Conservation (phyloP, 2,329 filamentous ascomycete species). For the Colletotrichum noveboracense region DNA sequence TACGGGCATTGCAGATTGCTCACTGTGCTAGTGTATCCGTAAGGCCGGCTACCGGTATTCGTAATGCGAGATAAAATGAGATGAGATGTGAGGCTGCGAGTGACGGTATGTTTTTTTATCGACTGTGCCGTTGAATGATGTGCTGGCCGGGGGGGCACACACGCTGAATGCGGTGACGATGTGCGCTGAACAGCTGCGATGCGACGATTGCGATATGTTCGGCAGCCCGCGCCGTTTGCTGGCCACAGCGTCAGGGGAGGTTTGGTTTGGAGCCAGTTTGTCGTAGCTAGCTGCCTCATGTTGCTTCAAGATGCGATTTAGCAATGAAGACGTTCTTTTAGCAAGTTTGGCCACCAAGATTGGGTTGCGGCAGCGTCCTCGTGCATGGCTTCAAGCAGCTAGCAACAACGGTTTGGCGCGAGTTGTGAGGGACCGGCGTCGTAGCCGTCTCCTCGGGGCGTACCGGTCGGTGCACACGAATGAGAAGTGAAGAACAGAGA, state of each 20-base stretch:
- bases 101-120: background rate
- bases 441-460: slow-evolving; percentile 1
- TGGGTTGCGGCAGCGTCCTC: background rate
- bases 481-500: background rate
- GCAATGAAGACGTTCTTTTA: background rate
- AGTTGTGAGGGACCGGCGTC: background rate
- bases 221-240: background rate
- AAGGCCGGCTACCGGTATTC: background rate
- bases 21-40: background rate
- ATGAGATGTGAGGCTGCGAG: background rate
- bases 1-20: background rate
- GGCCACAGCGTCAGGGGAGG: background rate
- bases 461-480: background rate
- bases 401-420: slow-evolving; percentile 17
- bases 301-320: background rate
- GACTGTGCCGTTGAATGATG: background rate
- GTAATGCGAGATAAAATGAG: slow-evolving; percentile 6
- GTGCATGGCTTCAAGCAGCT: background rate
- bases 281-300: background rate
- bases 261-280: background rate
- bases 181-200: background rate
- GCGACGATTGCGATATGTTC: background rate
- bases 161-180: background rate
- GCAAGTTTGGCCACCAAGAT: background rate
- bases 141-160: background rate